These are phyloP conservation scores for Eutrema yunnanense DNA, from an alignment of 345 rosid genomes.

Conservation along the genomic window DNA sequence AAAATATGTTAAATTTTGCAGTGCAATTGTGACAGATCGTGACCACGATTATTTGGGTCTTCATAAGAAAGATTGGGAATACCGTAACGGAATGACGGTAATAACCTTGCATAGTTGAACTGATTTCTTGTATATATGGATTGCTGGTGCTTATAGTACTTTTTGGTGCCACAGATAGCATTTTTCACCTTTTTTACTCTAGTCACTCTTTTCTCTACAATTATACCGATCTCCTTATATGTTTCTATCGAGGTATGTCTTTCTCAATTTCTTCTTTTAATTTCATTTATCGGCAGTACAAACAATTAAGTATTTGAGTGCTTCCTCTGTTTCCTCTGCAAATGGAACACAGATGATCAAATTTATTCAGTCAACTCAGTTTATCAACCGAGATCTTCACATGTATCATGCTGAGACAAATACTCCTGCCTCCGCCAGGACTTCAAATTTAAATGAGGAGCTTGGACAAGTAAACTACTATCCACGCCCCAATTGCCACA, in stretches of 20 bases:
- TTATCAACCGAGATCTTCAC: slow-evolving; percentile 74
- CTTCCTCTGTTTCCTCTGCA: slow-evolving; percentile 7
- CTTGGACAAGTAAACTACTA: slow-evolving; percentile 75
- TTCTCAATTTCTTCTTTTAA: background rate
- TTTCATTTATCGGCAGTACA: background rate
- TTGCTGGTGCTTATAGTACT: slow-evolving; percentile 5
- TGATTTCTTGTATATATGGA: slow-evolving; percentile 4
- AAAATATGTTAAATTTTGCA: slow-evolving; percentile 39
- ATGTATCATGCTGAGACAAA: slow-evolving; percentile 83
- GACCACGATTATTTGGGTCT: slow-evolving; percentile 72
- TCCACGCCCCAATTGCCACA: background rate
- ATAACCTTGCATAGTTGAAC: slow-evolving; percentile 1
- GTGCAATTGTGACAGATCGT: slow-evolving; percentile 70
- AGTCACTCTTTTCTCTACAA: slow-evolving; percentile 82
- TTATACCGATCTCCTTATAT: slow-evolving; percentile 89
- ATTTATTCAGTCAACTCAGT: slow-evolving; percentile 88
- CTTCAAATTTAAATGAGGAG: slow-evolving; percentile 96
- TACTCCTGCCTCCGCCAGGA: slow-evolving; percentile 87
- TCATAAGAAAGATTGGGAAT: slow-evolving; percentile 51
- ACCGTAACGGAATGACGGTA: slow-evolving; percentile 73
- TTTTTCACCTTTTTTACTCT: slow-evolving; percentile 75
- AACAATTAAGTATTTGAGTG: background rate
- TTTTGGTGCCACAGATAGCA: slow-evolving; percentile 53
- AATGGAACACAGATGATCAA: slow-evolving; percentile 71
- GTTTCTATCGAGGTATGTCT: slow-evolving; percentile 87